Evolutionary conservation across 1,284 basidiomycete species (phyloP).

Genomic region (Hemileia vastatrix): DNA sequence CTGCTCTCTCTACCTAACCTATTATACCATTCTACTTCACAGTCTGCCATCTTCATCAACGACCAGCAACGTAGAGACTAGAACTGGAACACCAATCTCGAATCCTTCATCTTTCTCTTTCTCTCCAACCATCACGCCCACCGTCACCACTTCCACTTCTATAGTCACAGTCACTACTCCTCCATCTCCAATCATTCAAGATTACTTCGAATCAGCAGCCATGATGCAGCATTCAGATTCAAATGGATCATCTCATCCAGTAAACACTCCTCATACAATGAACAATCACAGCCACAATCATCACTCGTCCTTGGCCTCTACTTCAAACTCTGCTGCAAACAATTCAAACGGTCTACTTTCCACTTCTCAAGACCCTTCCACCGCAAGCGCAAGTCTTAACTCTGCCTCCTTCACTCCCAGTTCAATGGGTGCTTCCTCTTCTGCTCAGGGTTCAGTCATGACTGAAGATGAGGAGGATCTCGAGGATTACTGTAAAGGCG

Average conservation of each 20-base stretch:
- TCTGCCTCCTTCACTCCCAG: too few relatives aligned
- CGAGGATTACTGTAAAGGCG: constrained; percentile 51
- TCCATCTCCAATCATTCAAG: too few relatives aligned
- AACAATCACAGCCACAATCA: not conserved
- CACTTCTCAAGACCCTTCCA: too few relatives aligned
- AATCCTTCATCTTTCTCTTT: not conserved
- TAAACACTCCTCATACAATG: not conserved
- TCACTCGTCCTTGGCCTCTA: too few relatives aligned
- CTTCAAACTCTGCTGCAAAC: too few relatives aligned
- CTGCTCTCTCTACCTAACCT: too few relatives aligned
- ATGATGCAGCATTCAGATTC: not conserved
- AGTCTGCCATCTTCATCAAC: too few relatives aligned
- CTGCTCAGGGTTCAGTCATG: constrained; percentile 36
- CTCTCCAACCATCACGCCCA: not conserved
- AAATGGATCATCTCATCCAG: not conserved
- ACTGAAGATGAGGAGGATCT: constrained; percentile 47
- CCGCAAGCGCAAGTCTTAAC: too few relatives aligned
- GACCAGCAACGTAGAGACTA: not conserved
- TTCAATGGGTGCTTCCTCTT: too few relatives aligned
- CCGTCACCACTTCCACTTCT: not conserved
- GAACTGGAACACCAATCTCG: not conserved
- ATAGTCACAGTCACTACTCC: not conserved
- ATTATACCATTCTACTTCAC: too few relatives aligned
- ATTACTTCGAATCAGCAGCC: not conserved
- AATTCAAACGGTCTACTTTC: too few relatives aligned